Conservation (phyloP, 2,329 filamentous ascomycete species). For the Phialocephala sp. region DNA sequence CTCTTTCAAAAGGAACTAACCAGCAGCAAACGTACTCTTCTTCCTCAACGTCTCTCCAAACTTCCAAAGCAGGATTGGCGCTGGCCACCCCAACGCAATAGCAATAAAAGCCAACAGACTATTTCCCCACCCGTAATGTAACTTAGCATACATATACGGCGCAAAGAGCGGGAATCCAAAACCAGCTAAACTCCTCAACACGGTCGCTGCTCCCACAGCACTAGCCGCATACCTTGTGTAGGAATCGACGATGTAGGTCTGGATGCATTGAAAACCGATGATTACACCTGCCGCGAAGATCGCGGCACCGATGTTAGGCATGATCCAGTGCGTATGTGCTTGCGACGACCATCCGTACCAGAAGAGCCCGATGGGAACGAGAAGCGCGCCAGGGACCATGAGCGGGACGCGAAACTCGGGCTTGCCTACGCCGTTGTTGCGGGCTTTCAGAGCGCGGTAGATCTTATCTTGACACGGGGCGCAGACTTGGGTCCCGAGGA, state of each 20-base stretch:
- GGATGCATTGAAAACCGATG: slow-evolving; percentile 43
- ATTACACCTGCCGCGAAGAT: slow-evolving; percentile 56
- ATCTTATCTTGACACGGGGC: slow-evolving; percentile 44
- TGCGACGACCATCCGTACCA: slow-evolving; percentile 64
- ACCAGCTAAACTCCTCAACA: slow-evolving; percentile 38
- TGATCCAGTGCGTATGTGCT: slow-evolving; percentile 58
- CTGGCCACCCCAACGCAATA: slow-evolving; percentile 56
- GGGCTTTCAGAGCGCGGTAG: slow-evolving; percentile 36
- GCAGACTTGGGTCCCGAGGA: slow-evolving; percentile 45
- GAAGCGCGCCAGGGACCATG: slow-evolving; percentile 58
- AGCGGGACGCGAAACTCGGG: slow-evolving; percentile 71
- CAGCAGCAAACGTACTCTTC: slow-evolving; percentile 49
- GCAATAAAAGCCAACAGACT: slow-evolving; percentile 55
- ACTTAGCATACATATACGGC: slow-evolving; percentile 39
- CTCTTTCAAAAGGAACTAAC: slow-evolving; percentile 20
- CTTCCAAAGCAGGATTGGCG: slow-evolving; percentile 51
- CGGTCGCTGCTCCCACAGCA: slow-evolving; percentile 47
- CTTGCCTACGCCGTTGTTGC: slow-evolving; percentile 40
- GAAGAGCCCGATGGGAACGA: slow-evolving; percentile 62
- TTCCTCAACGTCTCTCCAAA: slow-evolving; percentile 47
- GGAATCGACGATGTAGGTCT: slow-evolving; percentile 61
- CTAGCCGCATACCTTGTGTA: slow-evolving; percentile 45
- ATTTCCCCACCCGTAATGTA: slow-evolving; percentile 56
- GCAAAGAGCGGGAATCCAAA: slow-evolving; percentile 41
- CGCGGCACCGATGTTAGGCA: slow-evolving; percentile 60